A percentile compares a stretch with the other conserved stretches of the same genome.
These are phyloP conservation scores for Fraxinus latifolia DNA, from an alignment of 305 asterid genomes.

Conservation along the genomic window DNA sequence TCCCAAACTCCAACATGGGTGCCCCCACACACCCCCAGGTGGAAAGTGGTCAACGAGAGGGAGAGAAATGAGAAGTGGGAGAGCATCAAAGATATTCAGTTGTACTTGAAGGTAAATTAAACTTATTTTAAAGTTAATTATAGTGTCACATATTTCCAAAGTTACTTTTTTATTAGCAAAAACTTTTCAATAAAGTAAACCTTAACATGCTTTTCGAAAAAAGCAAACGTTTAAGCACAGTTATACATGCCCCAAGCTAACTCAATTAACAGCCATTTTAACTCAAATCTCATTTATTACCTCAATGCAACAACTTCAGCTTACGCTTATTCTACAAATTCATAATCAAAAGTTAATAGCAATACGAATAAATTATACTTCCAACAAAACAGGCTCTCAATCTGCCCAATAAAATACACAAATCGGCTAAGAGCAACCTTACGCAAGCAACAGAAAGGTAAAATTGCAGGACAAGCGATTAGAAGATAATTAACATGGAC, in stretches of 20 bases:
- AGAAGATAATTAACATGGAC: not conserved
- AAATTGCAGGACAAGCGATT: not conserved
- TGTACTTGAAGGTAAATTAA: not conserved
- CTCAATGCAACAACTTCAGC: constrained; percentile 19
- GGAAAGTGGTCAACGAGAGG: not conserved
- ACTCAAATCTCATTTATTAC: constrained; percentile 26
- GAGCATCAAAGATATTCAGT: not conserved
- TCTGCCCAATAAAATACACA: constrained; percentile 1
- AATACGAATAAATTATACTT: constrained; percentile 17
- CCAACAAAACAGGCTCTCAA: constrained; percentile 7
- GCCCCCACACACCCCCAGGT: not conserved
- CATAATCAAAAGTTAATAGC: not conserved
- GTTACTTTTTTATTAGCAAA: not conserved
- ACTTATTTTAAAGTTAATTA: too few relatives aligned
- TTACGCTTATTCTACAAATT: constrained; percentile 20
- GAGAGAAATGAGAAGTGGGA: not conserved
- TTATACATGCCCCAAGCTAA: not conserved
- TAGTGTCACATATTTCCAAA: not conserved
- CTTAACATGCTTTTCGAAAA: not conserved
- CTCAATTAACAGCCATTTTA: not conserved
- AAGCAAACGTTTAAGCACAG: not conserved
- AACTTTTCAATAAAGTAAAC: not conserved
- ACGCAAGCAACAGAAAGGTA: constrained; percentile 10
- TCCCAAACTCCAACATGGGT: too few relatives aligned
- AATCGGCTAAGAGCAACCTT: not conserved